Evolutionary conservation across 768 basidiomycete genomes (phyloP).

Genomic region (Kondoa subrosea): DNA sequence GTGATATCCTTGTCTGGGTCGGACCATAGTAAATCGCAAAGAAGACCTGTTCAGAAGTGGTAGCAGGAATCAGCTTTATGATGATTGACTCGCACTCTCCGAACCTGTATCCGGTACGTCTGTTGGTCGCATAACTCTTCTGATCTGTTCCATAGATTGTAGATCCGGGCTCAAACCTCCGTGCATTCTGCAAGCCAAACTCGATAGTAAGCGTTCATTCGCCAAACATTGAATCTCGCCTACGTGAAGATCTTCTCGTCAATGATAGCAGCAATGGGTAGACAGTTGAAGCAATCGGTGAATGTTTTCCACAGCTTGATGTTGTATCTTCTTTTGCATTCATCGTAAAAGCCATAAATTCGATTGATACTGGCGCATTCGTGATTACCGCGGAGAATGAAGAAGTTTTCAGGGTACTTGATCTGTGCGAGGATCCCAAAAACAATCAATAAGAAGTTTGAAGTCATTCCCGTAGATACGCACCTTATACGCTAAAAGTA

Average conservation of each 20-base stretch:
- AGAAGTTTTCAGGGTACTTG: constrained; percentile 99
- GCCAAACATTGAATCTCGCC: not conserved
- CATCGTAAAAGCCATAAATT: constrained; percentile 99
- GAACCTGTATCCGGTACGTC: constrained; percentile 95
- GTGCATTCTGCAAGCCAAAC: constrained; percentile 46
- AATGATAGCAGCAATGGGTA: constrained; percentile 97
- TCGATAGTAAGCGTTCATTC: not conserved
- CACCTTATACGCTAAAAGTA: constrained; percentile 87
- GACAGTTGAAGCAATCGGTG: constrained; percentile 98
- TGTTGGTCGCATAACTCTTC: constrained; percentile 94
- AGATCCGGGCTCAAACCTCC: constrained; percentile 92
- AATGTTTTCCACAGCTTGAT: constrained; percentile 99
- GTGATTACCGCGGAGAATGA: constrained; percentile 96
- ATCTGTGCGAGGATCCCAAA: constrained; percentile 37
- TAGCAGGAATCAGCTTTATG: not conserved
- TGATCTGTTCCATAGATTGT: constrained; percentile 99
- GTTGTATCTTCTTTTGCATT: constrained; percentile 99
- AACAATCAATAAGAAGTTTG: not conserved
- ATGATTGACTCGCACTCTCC: constrained; percentile 27
- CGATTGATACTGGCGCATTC: constrained; percentile 99
- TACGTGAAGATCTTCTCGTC: constrained; percentile 96
- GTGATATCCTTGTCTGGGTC: constrained; percentile 99
- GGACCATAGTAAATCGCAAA: constrained; percentile 95
- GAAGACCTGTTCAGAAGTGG: constrained; percentile 44
- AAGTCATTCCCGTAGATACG: not conserved